phyloP scores from a whole-genome alignment of 2,329 filamentous ascomycete species.

The Diplodia corticola region DNA sequence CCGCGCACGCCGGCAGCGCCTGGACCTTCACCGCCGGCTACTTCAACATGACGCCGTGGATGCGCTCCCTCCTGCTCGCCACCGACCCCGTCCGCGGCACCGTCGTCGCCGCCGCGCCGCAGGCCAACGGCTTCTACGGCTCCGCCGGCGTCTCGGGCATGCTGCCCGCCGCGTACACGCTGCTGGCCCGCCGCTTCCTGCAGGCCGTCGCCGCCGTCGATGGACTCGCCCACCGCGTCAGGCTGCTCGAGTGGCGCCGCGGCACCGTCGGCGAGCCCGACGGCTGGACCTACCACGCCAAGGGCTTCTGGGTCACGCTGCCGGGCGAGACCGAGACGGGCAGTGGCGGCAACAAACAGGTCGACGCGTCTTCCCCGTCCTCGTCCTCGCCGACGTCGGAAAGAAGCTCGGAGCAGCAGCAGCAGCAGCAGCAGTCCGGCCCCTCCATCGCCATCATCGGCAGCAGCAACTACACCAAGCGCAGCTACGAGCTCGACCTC shows the following conservation, averaged over 20 bases:
- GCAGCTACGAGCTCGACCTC: constrained; percentile 88
- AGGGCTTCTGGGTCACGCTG: constrained; percentile 87
- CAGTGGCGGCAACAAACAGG: no score
- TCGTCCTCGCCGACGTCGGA: not conserved
- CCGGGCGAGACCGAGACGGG: constrained; percentile 42
- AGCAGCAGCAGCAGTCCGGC: constrained; percentile 43
- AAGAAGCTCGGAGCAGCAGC: constrained; percentile 14
- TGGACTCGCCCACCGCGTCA: constrained; percentile 60
- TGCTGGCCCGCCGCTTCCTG: constrained; percentile 81
- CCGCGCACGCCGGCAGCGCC: constrained; percentile 66
- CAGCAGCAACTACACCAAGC: constrained; percentile 92
- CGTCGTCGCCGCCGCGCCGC: constrained; percentile 87
- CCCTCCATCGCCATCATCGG: constrained; percentile 83
- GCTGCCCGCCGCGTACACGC: constrained; percentile 87
- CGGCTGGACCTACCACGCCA: constrained; percentile 98
- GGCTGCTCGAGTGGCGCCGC: constrained; percentile 82
- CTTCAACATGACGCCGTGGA: constrained; percentile 89
- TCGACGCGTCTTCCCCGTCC: not conserved
- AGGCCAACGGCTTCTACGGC: constrained; percentile 93
- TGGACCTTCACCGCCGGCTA: constrained; percentile 99
- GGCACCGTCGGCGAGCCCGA: constrained; percentile 78
- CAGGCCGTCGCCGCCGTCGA: constrained; percentile 57
- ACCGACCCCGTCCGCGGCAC: constrained; percentile 71
- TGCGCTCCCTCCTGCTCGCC: constrained; percentile 75
- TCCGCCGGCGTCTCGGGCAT: constrained; percentile 86